These are phyloP conservation scores for Mycena haematopus DNA, from an alignment of 768 basidiomycete species.

Conservation along the genomic window DNA sequence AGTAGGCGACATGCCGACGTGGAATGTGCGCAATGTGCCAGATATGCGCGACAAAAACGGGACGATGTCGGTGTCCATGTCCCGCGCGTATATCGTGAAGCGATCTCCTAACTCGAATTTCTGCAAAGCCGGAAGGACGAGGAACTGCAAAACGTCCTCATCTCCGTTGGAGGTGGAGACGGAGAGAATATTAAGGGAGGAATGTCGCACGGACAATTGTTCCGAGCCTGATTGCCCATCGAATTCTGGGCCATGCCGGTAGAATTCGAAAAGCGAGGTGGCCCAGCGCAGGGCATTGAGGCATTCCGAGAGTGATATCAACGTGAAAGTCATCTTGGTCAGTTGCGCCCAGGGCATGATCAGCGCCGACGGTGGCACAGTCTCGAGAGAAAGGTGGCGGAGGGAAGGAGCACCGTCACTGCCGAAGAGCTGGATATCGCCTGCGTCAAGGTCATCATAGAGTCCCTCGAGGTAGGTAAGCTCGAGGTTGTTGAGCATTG, in stretches of 20 bases:
- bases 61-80: conserved; percentile 1
- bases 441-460: not conserved
- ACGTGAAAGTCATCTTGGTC: not conserved
- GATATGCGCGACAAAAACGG: conserved; percentile 5
- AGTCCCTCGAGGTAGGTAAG: not conserved
- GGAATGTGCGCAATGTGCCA: conserved; percentile 13
- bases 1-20: conserved; percentile 5
- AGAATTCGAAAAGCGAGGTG: conserved; percentile 19
- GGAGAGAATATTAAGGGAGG: conserved; percentile 7
- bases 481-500: not conserved
- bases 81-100: not conserved
- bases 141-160: conserved; percentile 5
- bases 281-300: conserved; percentile 5
- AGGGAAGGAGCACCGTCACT: conserved; percentile 6
- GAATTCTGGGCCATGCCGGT: not conserved
- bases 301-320: not conserved
- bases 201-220: not conserved
- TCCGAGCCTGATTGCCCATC: not conserved
- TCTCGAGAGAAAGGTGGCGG: no score
- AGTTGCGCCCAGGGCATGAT: conserved; percentile 13
- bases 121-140: conserved; percentile 14
- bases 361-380: conserved; percentile 1
- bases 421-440: not conserved
- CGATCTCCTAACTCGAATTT: conserved; percentile 2
- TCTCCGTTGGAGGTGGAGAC: not conserved